A percentile compares a stretch with the other conserved stretches of the same genome.
Conservation (phyloP, 257 asterid species). For the Penstemon barbatus region DNA sequence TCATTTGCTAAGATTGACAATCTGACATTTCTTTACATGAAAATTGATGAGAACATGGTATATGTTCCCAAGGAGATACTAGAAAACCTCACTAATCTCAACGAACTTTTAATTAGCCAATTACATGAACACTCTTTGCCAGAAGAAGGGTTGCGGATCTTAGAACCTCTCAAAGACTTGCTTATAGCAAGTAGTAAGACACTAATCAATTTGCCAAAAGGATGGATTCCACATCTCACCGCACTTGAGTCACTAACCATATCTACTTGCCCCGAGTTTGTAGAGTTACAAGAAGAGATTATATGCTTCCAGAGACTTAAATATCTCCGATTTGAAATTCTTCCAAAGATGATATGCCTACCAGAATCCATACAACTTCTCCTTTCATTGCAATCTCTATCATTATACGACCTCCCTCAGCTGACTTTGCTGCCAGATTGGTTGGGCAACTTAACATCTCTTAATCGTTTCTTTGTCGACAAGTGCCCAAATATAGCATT, state of each 20-base stretch:
- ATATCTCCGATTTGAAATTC: rapidly evolving
- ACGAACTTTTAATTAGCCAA: background rate
- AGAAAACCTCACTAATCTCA: constrained; percentile 15
- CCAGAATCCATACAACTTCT: no score
- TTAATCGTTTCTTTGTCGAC: no score
- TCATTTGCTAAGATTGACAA: constrained; percentile 17
- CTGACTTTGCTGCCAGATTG: no score
- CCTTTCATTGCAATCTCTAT: no score
- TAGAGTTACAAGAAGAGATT: constrained; percentile 16
- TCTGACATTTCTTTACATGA: background rate
- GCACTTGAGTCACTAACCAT: background rate
- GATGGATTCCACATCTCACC: constrained; percentile 15
- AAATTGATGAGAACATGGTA: background rate
- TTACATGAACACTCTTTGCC: background rate
- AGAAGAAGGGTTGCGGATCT: constrained; percentile 1
- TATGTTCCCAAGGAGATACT: background rate
- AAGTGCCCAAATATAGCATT: no score
- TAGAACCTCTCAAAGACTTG: constrained; percentile 1
- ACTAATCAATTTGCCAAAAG: background rate
- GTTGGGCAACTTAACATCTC: no score
- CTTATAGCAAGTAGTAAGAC: background rate
- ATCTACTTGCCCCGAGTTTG: background rate
- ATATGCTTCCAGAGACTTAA: constrained; percentile 11
- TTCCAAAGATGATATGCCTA: background rate
- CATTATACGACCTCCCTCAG: no score